Evolutionary conservation across 2,329 filamentous ascomycete species (phyloP).

Genomic region (Pezicula rhizophila): DNA sequence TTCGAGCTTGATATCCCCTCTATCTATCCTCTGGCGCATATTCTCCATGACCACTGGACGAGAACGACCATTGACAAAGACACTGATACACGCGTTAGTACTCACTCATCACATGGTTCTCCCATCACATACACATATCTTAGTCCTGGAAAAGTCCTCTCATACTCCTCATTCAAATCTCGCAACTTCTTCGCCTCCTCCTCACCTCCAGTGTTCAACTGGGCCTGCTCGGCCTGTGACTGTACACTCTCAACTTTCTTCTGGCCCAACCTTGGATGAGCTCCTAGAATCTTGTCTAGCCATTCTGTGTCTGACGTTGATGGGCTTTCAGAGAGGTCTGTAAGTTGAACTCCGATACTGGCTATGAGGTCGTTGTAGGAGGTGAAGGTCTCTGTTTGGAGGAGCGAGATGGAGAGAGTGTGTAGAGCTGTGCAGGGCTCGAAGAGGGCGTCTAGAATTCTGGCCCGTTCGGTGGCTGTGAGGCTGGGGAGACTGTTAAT

Average conservation of each 20-base stretch:
- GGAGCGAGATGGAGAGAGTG: constrained; percentile 59
- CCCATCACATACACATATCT: constrained; percentile 60
- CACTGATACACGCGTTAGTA: constrained; percentile 35
- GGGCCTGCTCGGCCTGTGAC: constrained; percentile 76
- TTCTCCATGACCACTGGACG: constrained; percentile 72
- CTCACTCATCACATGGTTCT: neutral
- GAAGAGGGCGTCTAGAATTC: constrained; percentile 72
- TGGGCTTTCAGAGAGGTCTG: constrained; percentile 46
- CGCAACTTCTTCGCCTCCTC: constrained; percentile 53
- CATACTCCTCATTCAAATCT: constrained; percentile 70
- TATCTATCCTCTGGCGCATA: constrained; percentile 68
- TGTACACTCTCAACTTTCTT: constrained; percentile 77
- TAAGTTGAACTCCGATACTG: constrained; percentile 57
- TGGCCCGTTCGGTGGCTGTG: constrained; percentile 46
- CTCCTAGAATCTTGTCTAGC: constrained; percentile 68
- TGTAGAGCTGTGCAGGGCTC: constrained; percentile 75
- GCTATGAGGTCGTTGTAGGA: constrained; percentile 67
- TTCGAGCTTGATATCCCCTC: constrained; percentile 61
- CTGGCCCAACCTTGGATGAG: constrained; percentile 78
- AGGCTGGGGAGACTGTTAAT: constrained; percentile 50
- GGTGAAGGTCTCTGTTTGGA: constrained; percentile 53
- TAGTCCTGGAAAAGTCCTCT: constrained; percentile 72
- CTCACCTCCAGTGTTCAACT: constrained; percentile 53
- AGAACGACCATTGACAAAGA: constrained; percentile 81
- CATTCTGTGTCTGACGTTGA: constrained; percentile 44